Evolutionary conservation across 371 early-diverging fungal species (phyloP), one percentile per base, ranked within the genome.

Genomic region (Apophysomyces ossiformis): DNA sequence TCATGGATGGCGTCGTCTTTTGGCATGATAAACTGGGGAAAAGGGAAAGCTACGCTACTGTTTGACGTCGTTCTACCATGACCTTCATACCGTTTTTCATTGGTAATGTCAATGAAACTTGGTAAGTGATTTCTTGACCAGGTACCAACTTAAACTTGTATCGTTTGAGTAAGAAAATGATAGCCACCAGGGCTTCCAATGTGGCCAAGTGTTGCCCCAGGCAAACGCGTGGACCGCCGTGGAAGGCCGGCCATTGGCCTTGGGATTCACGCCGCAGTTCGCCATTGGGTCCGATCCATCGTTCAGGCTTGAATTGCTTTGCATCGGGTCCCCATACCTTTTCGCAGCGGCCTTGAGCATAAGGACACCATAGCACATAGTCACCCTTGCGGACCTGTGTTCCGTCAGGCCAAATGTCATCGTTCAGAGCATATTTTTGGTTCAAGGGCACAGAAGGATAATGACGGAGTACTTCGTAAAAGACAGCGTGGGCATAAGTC

Each of bases 381-480:
- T 85, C 82, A 2, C 88, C 89, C 57, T 83, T 83, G 45, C 78
- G 75, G 2, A 92, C 74, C 6, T 66, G 67, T 32, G 85, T 84
- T 7, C 92, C 91, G 60, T 90, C 89, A 4, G 93, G 93, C 60
- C 87, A 77, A 6, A 87, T 64, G 69, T 89, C 89, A 67, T 90
- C 91, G 26, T 85, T 67, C 13, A 89, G 67, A 11, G 89, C 90
- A 39, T 74, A 65, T 75, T 91, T 91, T 38, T 79, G 70, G 37
- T 90, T 87, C 16, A 61, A 66, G 37, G 94, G 93, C 0, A 94
- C 92, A 11, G 87, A 84, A 0, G 93, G 92, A 69, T 89, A 84
- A 11, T 90, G 70, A n/a, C 93, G 83, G 9, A 93, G 72, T 0
- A 85, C 76, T 72, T 94, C 94, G 63, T 78, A 78, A 63, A 84